A percentile compares a stretch with the other conserved stretches of the same genome.
Evolutionary conservation across 345 rosid genomes (phyloP).

Genomic region (Viola odorata): DNA sequence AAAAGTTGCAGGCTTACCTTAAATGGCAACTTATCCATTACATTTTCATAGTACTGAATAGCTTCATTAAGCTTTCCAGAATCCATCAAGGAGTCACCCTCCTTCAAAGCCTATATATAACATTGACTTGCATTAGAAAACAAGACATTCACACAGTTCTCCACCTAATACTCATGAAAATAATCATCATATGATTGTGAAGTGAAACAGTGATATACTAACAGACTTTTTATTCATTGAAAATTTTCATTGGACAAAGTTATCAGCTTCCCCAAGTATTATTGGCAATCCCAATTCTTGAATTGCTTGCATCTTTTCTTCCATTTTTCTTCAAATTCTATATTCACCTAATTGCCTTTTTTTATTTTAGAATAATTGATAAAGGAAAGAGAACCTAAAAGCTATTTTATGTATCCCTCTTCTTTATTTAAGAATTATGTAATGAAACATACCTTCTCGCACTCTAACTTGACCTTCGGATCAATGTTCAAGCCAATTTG

Average conservation of each 20-base stretch:
- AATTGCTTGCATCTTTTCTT: too few relatives aligned
- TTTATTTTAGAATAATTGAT: too few relatives aligned
- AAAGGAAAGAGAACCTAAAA: too few relatives aligned
- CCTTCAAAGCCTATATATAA: slow-evolving; percentile 49
- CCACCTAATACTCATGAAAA: neutral
- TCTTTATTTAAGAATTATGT: neutral
- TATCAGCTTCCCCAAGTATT: too few relatives aligned
- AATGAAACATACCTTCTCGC: slow-evolving; percentile 55
- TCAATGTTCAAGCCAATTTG: slow-evolving; percentile 58
- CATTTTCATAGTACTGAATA: slow-evolving; percentile 50
- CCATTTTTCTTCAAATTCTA: too few relatives aligned
- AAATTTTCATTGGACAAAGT: too few relatives aligned
- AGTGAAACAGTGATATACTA: neutral
- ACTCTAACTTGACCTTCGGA: slow-evolving; percentile 65
- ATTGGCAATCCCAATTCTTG: too few relatives aligned
- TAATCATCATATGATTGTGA: neutral
- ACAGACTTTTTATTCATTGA: too few relatives aligned
- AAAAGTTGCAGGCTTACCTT: slow-evolving; percentile 39
- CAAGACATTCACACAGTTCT: neutral
- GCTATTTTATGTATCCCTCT: too few relatives aligned
- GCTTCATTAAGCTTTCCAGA: slow-evolving; percentile 76
- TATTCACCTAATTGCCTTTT: too few relatives aligned
- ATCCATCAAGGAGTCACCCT: slow-evolving; percentile 76
- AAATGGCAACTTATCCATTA: slow-evolving; percentile 64
- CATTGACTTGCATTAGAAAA: slow-evolving; percentile 13